A percentile compares a stretch with the other conserved stretches of the same genome.
These are phyloP conservation scores for Nakazawaea laoshanensis DNA, from an alignment of 805 yeast genomes.

Conservation along the genomic window DNA sequence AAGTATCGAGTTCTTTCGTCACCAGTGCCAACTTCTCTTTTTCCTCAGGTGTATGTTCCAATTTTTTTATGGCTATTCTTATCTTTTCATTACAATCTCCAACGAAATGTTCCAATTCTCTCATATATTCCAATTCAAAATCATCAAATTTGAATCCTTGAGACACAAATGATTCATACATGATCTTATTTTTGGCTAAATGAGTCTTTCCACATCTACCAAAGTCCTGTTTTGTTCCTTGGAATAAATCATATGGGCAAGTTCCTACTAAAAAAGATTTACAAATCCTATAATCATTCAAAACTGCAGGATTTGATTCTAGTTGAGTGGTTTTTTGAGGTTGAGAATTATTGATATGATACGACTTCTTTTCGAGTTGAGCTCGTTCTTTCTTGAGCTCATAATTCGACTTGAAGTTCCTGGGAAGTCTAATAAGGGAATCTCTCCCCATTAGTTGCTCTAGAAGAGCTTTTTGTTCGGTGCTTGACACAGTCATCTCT, in stretches of 20 bases:
- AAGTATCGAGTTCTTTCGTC: slow-evolving; percentile 44
- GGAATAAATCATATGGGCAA: slow-evolving; percentile 80
- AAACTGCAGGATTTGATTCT: slow-evolving; percentile 19
- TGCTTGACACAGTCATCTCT: slow-evolving; percentile 23
- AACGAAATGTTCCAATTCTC: slow-evolving; percentile 42
- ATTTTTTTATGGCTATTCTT: slow-evolving; percentile 48
- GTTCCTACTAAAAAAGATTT: slow-evolving; percentile 75
- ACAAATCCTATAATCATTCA: slow-evolving; percentile 59
- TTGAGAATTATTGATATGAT: slow-evolving; percentile 2
- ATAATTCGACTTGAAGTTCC: slow-evolving; percentile 15
- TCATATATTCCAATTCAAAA: slow-evolving; percentile 40
- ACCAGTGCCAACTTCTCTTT: slow-evolving; percentile 17
- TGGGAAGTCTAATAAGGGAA: slow-evolving; percentile 23
- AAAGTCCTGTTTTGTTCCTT: slow-evolving; percentile 72
- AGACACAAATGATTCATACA: slow-evolving; percentile 47
- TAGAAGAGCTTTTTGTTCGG: slow-evolving; percentile 66
- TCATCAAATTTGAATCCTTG: slow-evolving; percentile 28
- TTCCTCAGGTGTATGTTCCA: slow-evolving; percentile 70
- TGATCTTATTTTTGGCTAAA: slow-evolving; percentile 61
- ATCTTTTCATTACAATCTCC: slow-evolving; percentile 62
- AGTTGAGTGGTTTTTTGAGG: slow-evolving; percentile 3
- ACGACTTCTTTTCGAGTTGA: slow-evolving; percentile 2
- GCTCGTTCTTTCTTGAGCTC: slow-evolving; percentile 9
- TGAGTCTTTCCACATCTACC: slow-evolving; percentile 78
- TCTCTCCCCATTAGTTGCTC: slow-evolving; percentile 79